Conservation (phyloP, 441 rosid species). For the Arabidopsis hybrid region DNA sequence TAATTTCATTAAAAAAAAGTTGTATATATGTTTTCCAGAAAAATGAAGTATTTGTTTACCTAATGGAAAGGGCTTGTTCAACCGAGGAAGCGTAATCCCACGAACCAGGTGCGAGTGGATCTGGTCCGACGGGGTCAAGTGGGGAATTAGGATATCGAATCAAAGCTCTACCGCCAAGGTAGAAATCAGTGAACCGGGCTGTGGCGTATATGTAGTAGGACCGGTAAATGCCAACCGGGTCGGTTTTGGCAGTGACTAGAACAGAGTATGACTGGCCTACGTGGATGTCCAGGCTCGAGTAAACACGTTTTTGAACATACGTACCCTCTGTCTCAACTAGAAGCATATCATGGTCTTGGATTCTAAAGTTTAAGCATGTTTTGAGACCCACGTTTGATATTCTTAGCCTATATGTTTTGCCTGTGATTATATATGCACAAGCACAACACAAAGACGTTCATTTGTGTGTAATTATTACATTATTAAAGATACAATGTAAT, state of each 20-base stretch:
- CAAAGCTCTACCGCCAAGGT: constrained; percentile 52
- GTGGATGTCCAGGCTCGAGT: constrained; percentile 60
- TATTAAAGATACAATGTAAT: neutral
- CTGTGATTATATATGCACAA: constrained; percentile 42
- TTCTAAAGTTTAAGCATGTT: constrained; percentile 65
- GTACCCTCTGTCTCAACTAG: constrained; percentile 79
- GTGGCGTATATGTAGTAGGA: constrained; percentile 68
- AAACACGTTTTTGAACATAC: constrained; percentile 52
- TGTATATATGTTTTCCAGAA: neutral
- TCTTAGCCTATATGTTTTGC: constrained; percentile 67
- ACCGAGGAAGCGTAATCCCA: constrained; percentile 56
- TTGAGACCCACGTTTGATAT: constrained; percentile 68
- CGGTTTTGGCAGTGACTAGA: constrained; percentile 62
- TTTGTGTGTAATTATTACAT: neutral
- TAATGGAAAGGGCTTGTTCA: constrained; percentile 63
- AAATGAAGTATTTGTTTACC: constrained; percentile 31
- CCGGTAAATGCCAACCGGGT: constrained; percentile 22
- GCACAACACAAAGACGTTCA: neutral
- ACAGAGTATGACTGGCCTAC: constrained; percentile 79
- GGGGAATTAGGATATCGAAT: constrained; percentile 55
- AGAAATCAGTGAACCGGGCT: constrained; percentile 45
- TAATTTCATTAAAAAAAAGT: no score
- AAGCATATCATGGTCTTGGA: constrained; percentile 66
- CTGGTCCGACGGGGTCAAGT: constrained; percentile 41
- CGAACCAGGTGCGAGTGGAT: constrained; percentile 58